Conservation (phyloP, 495 filamentous ascomycete genomes). For the Hyaloscypha variabilis region DNA sequence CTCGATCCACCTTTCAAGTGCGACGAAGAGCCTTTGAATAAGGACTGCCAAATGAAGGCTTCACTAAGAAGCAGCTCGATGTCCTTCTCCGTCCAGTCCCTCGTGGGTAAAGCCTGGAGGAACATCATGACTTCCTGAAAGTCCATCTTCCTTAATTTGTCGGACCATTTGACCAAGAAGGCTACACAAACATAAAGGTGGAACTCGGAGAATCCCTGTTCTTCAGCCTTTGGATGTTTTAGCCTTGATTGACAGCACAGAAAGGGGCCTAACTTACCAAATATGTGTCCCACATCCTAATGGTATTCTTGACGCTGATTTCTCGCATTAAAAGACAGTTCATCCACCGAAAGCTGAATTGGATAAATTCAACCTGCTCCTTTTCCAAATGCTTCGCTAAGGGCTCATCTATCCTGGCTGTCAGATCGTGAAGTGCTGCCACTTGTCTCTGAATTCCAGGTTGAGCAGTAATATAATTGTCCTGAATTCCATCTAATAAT, state of each 20-base stretch:
- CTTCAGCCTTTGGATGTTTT: conserved; percentile 71
- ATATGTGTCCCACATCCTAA: conserved; percentile 99
- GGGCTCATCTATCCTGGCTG: conserved; percentile 80
- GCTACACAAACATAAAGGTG: conserved; percentile 98
- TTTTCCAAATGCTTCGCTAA: conserved; percentile 86
- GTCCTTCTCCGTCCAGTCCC: conserved; percentile 95
- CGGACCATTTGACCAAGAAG: conserved; percentile 98
- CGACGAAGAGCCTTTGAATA: conserved; percentile 86
- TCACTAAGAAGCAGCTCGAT: conserved; percentile 95
- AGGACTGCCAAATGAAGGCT: conserved; percentile 93
- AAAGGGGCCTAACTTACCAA: conserved; percentile 59
- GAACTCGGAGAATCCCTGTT: conserved; percentile 97
- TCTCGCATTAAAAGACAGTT: conserved; percentile 98
- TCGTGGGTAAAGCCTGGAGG: conserved; percentile 91
- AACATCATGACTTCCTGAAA: conserved; percentile 99
- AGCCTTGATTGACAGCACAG: conserved; percentile 4
- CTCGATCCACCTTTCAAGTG: conserved; percentile 62
- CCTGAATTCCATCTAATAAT: conserved; percentile 94
- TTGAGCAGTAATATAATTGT: conserved; percentile 97
- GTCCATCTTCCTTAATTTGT: conserved; percentile 94
- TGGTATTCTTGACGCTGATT: conserved; percentile 92
- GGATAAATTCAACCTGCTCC: conserved; percentile 96
- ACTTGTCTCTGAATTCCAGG: conserved; percentile 97
- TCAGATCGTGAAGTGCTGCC: conserved; percentile 81
- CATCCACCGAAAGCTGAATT: conserved; percentile 99